Evolutionary conservation across 2,329 filamentous ascomycete genomes (phyloP).

Genomic region (Pseudogymnoascus sp.): DNA sequence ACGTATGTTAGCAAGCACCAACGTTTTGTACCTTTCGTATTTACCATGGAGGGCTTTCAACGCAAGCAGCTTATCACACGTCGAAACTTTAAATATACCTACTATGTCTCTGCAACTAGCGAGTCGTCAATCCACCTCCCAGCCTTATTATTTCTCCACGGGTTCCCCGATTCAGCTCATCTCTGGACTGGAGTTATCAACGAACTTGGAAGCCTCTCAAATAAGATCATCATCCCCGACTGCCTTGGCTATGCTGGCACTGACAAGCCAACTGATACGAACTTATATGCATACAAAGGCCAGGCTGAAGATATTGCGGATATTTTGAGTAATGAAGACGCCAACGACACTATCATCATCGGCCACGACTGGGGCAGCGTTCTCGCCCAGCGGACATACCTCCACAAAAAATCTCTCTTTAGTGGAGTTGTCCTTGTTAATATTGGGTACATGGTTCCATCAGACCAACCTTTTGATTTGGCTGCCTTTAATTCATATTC

Average conservation of each 20-base stretch:
- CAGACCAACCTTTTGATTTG: constrained; percentile 29
- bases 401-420: constrained; percentile 34
- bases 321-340: constrained; percentile 33
- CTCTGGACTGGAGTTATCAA: constrained; percentile 29
- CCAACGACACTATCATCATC: constrained; percentile 33
- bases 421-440: constrained; percentile 36
- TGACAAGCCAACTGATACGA: constrained; percentile 22
- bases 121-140: constrained; percentile 2
- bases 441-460: constrained; percentile 34
- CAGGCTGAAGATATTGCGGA: constrained; percentile 33
- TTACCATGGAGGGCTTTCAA: not conserved
- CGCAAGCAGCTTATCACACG: not conserved
- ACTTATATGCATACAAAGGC: constrained; percentile 30
- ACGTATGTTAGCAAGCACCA: not conserved
- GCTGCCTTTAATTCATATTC: constrained; percentile 28
- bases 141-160: constrained; percentile 39
- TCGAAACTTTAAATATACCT: not conserved
- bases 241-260: constrained; percentile 33
- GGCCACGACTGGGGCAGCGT: constrained; percentile 44
- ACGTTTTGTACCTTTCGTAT: not conserved
- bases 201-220: constrained; percentile 14
- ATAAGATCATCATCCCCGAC: constrained; percentile 36
- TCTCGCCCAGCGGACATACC: constrained; percentile 34
- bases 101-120: not conserved
- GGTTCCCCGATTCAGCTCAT: constrained; percentile 37